Percentiles rank a stretch among this genome's conserved stretches.
Conservation (phyloP, 228 moss, liverwort and hornwort species). For the Sphagnum magellanicum region DNA sequence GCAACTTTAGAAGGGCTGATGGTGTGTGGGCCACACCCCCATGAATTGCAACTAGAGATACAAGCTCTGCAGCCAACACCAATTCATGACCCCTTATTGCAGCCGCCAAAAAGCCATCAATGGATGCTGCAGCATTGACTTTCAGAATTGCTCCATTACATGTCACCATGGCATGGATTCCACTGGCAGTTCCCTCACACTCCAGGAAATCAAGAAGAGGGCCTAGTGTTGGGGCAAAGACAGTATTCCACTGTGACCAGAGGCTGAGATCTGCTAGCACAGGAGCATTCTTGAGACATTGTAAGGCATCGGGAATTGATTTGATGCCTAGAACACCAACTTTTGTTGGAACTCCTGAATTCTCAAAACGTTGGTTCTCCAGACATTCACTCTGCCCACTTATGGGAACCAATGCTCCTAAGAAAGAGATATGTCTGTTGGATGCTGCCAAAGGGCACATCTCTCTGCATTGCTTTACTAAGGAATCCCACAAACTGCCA, state of each 20-base stretch:
- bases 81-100: constrained; percentile 42
- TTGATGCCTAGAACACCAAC: constrained; percentile 74
- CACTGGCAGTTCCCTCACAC: constrained; percentile 33
- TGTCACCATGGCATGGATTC: constrained; percentile 51
- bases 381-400: constrained; percentile 2
- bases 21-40: constrained; percentile 70
- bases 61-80: constrained; percentile 49
- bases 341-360: constrained; percentile 6
- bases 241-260: constrained; percentile 74
- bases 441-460: constrained; percentile 6
- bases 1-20: constrained; percentile 65
- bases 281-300: constrained; percentile 58
- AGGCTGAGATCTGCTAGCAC: constrained; percentile 62
- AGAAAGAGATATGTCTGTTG: constrained; percentile 23
- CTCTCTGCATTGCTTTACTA: constrained; percentile 16
- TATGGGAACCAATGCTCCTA: constrained; percentile 31
- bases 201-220: constrained; percentile 78
- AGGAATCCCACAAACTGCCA: constrained; percentile 34
- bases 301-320: constrained; percentile 48
- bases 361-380: background rate
- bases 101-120: constrained; percentile 53
- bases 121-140: constrained; percentile 52
- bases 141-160: constrained; percentile 52
- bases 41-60: constrained; percentile 60
- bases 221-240: constrained; percentile 83